A percentile compares a stretch with the other conserved stretches of the same genome.
phyloP scores from a whole-genome alignment of 2,329 filamentous ascomycete genomes.

The Ceratocystiopsis brevicomis region DNA sequence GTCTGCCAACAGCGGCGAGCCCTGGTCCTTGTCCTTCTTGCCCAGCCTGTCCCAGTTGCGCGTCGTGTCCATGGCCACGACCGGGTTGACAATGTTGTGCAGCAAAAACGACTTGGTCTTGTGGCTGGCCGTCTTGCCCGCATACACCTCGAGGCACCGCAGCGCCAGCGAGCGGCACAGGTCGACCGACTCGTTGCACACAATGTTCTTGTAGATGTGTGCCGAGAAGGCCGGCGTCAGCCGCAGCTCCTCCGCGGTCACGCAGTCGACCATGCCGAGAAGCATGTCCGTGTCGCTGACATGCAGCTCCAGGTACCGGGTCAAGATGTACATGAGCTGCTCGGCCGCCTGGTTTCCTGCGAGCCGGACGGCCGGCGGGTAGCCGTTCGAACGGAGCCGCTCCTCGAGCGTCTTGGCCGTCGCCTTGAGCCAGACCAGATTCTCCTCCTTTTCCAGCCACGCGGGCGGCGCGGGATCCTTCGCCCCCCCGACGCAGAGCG shows the following conservation, averaged over 20 bases:
- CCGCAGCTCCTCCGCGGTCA: conserved; percentile 70
- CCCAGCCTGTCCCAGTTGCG: conserved; percentile 50
- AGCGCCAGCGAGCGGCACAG: conserved; percentile 70
- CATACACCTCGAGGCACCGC: conserved; percentile 75
- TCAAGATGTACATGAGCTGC: conserved; percentile 70
- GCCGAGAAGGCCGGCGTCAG: conserved; percentile 54
- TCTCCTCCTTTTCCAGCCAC: conserved; percentile 60
- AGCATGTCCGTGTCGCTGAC: conserved; percentile 65
- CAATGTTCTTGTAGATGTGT: conserved; percentile 72
- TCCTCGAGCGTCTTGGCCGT: conserved; percentile 64
- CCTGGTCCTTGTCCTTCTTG: conserved; percentile 20
- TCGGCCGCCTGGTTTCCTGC: conserved; percentile 79
- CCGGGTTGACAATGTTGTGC: conserved; percentile 84
- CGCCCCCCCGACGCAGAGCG: conserved; percentile 33
- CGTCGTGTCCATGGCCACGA: conserved; percentile 91
- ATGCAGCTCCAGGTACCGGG: conserved; percentile 56
- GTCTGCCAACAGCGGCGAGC: conserved; percentile 59
- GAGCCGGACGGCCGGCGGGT: conserved; percentile 57
- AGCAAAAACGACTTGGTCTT: conserved; percentile 86
- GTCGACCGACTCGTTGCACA: conserved; percentile 66
- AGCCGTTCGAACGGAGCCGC: conserved; percentile 48
- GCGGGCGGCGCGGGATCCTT: conserved; percentile 25
- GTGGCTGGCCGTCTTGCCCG: conserved; percentile 58
- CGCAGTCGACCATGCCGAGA: conserved; percentile 64
- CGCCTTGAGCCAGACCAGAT: conserved; percentile 38